Conservation (phyloP, 257 asterid species). For the Ballota nigra region DNA sequence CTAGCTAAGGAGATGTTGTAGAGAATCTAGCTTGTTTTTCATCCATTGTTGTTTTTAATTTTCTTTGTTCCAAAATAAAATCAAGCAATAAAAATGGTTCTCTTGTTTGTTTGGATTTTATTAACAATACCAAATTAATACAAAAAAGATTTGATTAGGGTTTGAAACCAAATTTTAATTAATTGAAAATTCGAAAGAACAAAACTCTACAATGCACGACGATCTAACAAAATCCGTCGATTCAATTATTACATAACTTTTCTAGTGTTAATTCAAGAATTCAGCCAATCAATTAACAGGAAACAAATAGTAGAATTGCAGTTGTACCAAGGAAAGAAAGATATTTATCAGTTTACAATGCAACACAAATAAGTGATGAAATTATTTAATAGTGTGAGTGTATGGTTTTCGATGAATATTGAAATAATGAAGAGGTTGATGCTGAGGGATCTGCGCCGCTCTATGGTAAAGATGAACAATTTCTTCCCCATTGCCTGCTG, state of each 20-base stretch:
- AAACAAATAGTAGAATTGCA: background rate
- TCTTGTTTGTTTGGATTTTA: background rate
- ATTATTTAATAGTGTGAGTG: background rate
- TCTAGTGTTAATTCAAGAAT: background rate
- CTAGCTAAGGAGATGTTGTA: constrained; percentile 29
- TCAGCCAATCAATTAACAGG: background rate
- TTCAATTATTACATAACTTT: background rate
- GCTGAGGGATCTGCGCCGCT: background rate
- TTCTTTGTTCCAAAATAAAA: background rate
- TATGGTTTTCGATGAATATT: background rate
- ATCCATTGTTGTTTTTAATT: background rate
- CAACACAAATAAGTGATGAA: background rate
- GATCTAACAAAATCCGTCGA: background rate
- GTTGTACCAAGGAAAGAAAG: background rate
- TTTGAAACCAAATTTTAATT: background rate
- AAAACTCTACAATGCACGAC: too few relatives aligned
- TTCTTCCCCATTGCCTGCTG: background rate
- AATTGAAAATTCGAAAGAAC: background rate
- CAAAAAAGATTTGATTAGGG: background rate
- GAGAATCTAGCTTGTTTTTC: background rate
- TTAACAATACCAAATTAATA: background rate
- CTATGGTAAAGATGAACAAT: background rate
- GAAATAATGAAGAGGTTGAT: background rate
- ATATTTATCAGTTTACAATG: background rate
- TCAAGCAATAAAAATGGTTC: background rate